A percentile compares a stretch with the other conserved stretches of the same genome.
Evolutionary conservation across 179 eudicot genomes (phyloP).

Genomic region (Carnegiea gigantea): DNA sequence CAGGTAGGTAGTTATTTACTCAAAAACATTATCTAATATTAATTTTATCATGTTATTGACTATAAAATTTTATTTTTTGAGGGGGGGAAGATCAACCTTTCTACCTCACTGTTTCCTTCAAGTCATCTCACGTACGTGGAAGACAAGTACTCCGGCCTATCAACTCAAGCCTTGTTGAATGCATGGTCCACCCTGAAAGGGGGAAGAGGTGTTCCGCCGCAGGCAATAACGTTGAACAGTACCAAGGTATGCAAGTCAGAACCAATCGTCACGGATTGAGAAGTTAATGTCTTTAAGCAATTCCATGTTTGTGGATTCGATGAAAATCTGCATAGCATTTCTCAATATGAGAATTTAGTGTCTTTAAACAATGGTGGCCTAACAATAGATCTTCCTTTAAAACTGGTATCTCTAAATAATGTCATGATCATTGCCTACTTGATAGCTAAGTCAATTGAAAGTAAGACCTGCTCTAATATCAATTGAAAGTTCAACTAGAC

Average conservation of each 20-base stretch:
- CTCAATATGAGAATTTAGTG: no score
- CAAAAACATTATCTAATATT: background rate
- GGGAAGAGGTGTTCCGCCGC: slow-evolving; percentile 31
- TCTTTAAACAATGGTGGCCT: no score
- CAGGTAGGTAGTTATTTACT: slow-evolving; percentile 42
- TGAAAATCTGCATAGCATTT: no score
- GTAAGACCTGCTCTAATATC: no score
- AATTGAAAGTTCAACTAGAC: no score
- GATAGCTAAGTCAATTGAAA: no score
- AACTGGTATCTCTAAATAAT: no score
- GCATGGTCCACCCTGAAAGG: slow-evolving; percentile 72
- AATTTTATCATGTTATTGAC: slow-evolving; percentile 13
- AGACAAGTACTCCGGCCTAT: slow-evolving; percentile 43
- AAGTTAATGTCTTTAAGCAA: no score
- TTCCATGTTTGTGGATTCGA: no score
- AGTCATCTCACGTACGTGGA: slow-evolving; percentile 48
- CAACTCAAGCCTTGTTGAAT: slow-evolving; percentile 72
- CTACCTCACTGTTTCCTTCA: slow-evolving; percentile 48
- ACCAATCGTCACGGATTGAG: background rate
- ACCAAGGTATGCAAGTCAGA: slow-evolving; percentile 41
- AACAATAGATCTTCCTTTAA: no score
- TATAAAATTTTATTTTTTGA: no score
- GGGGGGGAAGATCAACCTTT: slow-evolving; percentile 45
- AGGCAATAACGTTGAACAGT: slow-evolving; percentile 24
- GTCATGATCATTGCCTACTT: no score